These are phyloP conservation scores for Yarrowia bubula DNA, from an alignment of 805 yeast genomes.

Conservation along the genomic window DNA sequence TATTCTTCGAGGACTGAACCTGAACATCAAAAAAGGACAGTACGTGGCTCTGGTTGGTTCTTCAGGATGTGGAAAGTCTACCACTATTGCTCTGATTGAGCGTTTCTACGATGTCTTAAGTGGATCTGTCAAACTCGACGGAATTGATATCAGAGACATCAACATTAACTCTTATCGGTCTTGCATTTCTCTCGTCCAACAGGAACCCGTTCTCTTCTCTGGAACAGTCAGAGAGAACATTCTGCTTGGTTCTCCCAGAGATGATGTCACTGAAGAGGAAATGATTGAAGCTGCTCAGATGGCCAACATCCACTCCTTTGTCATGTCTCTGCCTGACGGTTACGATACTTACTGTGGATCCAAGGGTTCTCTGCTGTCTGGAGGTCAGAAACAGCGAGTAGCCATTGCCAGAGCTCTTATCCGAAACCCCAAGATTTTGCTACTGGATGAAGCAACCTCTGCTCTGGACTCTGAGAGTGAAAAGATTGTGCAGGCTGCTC, in stretches of 20 bases:
- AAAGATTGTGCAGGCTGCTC: constrained; percentile 69
- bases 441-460: constrained; percentile 69
- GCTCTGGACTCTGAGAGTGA: constrained; percentile 72
- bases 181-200: constrained; percentile 59
- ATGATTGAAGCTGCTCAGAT: constrained; percentile 48
- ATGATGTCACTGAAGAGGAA: constrained; percentile 44
- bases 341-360: constrained; percentile 58
- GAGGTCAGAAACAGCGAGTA: constrained; percentile 75
- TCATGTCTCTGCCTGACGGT: constrained; percentile 56
- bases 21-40: constrained; percentile 50
- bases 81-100: constrained; percentile 52
- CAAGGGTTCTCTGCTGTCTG: constrained; percentile 59
- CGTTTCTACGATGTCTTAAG: constrained; percentile 51
- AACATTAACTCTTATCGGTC: constrained; percentile 52
- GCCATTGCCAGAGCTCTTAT: constrained; percentile 75
- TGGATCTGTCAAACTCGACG: constrained; percentile 55
- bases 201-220: constrained; percentile 57
- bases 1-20: constrained; percentile 51
- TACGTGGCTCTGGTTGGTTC: constrained; percentile 68
- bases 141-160: constrained; percentile 47
- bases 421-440: constrained; percentile 60
- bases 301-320: constrained; percentile 60
- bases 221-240: constrained; percentile 58
- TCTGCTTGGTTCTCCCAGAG: constrained; percentile 46
- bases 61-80: constrained; percentile 61